phyloP scores from a whole-genome alignment of 176 grass and related monocot species.

The Panicum miliaceum region DNA sequence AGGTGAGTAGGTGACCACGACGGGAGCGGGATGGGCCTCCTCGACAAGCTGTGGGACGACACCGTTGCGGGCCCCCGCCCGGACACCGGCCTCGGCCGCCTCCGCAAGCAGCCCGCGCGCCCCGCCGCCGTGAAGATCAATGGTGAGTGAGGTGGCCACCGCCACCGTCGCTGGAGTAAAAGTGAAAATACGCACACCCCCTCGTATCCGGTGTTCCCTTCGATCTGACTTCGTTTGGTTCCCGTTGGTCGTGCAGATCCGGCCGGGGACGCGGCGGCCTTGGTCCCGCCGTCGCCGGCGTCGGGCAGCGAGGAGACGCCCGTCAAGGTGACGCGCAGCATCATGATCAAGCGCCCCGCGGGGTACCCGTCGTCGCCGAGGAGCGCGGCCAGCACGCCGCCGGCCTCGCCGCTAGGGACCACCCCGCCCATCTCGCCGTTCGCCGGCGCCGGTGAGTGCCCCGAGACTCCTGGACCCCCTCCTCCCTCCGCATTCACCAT shows the following conservation, averaged over 20 bases:
- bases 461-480: background rate
- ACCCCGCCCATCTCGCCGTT: constrained; percentile 87
- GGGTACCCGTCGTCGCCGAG: constrained; percentile 71
- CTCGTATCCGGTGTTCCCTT: background rate
- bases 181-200: background rate
- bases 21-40: constrained; percentile 65
- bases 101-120: constrained; percentile 68
- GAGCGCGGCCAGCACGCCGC: constrained; percentile 70
- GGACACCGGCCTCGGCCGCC: constrained; percentile 87
- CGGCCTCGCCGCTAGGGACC: constrained; percentile 61
- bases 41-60: constrained; percentile 96
- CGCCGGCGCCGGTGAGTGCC: constrained; percentile 64
- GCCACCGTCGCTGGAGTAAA: background rate
- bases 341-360: constrained; percentile 95
- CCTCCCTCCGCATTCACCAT: background rate
- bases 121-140: constrained; percentile 66
- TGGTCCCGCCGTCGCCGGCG: constrained; percentile 45
- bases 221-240: constrained; percentile 37
- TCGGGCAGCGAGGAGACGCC: constrained; percentile 52
- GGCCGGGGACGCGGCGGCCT: constrained; percentile 42
- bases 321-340: constrained; percentile 85
- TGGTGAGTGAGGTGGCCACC: constrained; percentile 25
- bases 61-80: constrained; percentile 85
- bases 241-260: constrained; percentile 46
- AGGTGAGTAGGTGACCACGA: constrained; percentile 24